phyloP scores from a whole-genome alignment of 2,329 filamentous ascomycete species.

The Calycina marina region DNA sequence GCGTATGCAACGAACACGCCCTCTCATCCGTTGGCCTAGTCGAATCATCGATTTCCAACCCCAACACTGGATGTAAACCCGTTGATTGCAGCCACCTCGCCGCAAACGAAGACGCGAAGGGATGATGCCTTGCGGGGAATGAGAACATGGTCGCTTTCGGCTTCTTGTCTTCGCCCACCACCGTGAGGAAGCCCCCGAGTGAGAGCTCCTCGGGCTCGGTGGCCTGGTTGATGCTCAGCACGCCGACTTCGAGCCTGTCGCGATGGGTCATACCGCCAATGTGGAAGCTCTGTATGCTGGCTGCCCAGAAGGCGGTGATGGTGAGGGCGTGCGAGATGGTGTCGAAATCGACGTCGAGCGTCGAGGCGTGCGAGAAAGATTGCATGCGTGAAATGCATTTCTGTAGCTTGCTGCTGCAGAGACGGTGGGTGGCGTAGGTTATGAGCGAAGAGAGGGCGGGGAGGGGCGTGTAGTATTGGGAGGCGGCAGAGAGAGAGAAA shows the following conservation, averaged over 20 bases:
- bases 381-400: conserved; percentile 35
- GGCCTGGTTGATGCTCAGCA: conserved; percentile 52
- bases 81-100: conserved; percentile 54
- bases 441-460: conserved; percentile 40
- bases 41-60: conserved; percentile 44
- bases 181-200: conserved; percentile 62
- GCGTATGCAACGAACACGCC: conserved; percentile 61
- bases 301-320: conserved; percentile 49
- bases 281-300: conserved; percentile 13
- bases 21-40: conserved; percentile 35
- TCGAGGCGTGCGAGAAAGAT: conserved; percentile 37
- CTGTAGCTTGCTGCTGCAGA: conserved; percentile 33
- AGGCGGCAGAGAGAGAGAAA: conserved; percentile 46
- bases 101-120: conserved; percentile 17
- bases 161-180: conserved; percentile 59
- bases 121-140: conserved; percentile 67
- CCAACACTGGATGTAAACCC: conserved; percentile 72
- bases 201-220: conserved; percentile 60
- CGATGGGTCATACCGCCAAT: conserved; percentile 19
- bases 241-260: conserved; percentile 63
- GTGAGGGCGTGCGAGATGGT: conserved; percentile 49
- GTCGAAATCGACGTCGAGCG: conserved; percentile 68
- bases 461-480: conserved; percentile 58
- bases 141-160: conserved; percentile 69
- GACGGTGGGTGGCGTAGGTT: conserved; percentile 32